Base-by-base conservation (phyloP, 306 rosid genomes). In the Cercis canadensis region DNA sequence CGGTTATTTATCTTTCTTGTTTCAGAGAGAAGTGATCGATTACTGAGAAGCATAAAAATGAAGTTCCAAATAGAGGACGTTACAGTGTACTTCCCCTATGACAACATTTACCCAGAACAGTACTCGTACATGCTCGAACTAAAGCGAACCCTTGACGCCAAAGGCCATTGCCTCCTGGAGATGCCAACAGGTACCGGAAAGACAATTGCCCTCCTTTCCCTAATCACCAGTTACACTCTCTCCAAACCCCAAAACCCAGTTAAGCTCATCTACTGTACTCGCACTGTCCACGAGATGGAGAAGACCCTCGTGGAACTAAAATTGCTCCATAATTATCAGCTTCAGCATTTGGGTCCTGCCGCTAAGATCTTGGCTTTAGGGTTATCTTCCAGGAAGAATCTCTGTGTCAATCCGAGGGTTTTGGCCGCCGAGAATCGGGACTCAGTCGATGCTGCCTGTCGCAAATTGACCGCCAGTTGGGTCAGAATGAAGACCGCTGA, bases 201-300 rank as follows among this genome's bases (percentile, higher is more conserved):
- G 51, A 90, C 98, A 60, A 88, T 90, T 32, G 92, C 97, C 1
- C 87, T 93, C 10, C 90, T 93, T 52, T 90, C 96, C 1, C 82
- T 93, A 16, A 90, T 93, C 82, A 86, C 97, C 24, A 84, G 92
- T 84, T 93, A 93, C 87, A 76, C 76, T 4, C 87, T 93, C 70
- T 88, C 96, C 52, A 88, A 86, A 29, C 98, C 92, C 69, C 79
- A 87, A 4, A 81, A 79, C 43, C 92, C 94, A 0, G 84, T 93
- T 64, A 93, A 93, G 73, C 96, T 93, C 72, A 78, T 93, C 62
- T 93, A 93, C 78, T 93, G 97, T 78, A 93, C 98, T 7, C 94
- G 97, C 44, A 93, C 98, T 5, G 98, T 93, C 12, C 98, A 93
- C 72, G 97, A 93, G 80, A 93, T 93, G 97, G 98, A 93, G 85